Percentiles rank a stretch among this genome's conserved stretches.
phyloP scores from a whole-genome alignment of 139 green algal genomes.

The Zygnema circumcarinatum region DNA sequence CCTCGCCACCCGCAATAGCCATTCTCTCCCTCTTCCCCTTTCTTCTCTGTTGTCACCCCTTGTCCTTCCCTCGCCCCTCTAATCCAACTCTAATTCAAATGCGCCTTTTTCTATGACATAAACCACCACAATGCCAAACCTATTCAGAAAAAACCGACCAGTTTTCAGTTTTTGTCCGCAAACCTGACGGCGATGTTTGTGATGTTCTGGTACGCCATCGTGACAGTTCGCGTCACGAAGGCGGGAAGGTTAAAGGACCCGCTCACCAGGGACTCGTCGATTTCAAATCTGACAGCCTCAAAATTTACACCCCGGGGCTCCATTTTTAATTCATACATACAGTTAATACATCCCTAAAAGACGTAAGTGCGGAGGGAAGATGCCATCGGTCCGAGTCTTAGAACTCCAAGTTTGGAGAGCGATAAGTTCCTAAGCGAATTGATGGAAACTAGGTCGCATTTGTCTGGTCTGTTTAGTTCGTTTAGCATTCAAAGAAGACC shows the following conservation, averaged over 20 bases:
- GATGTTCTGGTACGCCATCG: conserved; percentile 39
- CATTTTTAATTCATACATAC: neutral
- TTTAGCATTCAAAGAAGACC: too few relatives aligned
- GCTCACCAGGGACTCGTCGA: conserved; percentile 22
- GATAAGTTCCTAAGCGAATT: neutral
- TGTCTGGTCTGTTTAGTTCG: neutral
- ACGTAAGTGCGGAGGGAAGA: neutral
- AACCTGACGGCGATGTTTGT: conserved; percentile 44
- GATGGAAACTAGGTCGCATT: neutral
- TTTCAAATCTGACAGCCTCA: conserved; percentile 24
- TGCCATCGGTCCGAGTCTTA: too few relatives aligned
- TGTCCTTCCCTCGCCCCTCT: too few relatives aligned
- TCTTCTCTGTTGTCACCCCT: too few relatives aligned
- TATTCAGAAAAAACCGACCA: too few relatives aligned
- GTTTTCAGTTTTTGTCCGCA: too few relatives aligned
- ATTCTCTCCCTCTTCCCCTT: too few relatives aligned
- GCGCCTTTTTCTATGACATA: too few relatives aligned
- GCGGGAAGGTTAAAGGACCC: conserved; percentile 39
- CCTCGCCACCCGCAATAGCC: too few relatives aligned
- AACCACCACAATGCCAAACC: too few relatives aligned
- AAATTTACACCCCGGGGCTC: neutral
- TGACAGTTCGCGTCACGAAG: conserved; percentile 27
- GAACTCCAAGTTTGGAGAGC: too few relatives aligned
- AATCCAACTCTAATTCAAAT: too few relatives aligned
- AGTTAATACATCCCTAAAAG: neutral